Conservation (phyloP, 805 yeast species). For the Pichia occidentalis region DNA sequence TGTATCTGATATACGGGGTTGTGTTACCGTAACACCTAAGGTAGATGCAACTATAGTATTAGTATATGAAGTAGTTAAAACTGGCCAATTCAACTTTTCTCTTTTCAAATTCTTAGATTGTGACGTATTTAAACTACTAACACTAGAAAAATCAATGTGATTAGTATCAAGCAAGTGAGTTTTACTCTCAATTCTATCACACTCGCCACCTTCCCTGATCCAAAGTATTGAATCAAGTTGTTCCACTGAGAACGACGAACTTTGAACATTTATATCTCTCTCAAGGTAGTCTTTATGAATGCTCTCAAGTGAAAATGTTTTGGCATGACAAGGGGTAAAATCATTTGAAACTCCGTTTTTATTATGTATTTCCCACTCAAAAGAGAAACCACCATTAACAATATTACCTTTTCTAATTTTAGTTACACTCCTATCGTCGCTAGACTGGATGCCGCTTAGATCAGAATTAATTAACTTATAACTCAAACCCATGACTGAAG, state of each 20-base stretch:
- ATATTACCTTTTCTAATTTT: constrained; percentile 24
- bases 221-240: constrained; percentile 4
- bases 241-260: too few species aligned
- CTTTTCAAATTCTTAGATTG: neutral
- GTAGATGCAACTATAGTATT: constrained; percentile 15
- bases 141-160: constrained; percentile 25
- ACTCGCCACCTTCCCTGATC: constrained; percentile 17
- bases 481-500: constrained; percentile 11
- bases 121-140: constrained; percentile 18
- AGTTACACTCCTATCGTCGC: constrained; percentile 6
- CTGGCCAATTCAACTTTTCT: constrained; percentile 3
- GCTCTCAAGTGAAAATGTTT: too few species aligned
- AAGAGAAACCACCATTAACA: constrained; percentile 25
- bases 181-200: constrained; percentile 10
- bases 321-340: constrained; percentile 24
- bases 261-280: too few species aligned
- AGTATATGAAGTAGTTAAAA: constrained; percentile 9
- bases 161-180: constrained; percentile 20
- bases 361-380: constrained; percentile 19
- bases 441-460: constrained; percentile 6
- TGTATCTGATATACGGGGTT: neutral
- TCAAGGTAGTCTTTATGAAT: too few species aligned
- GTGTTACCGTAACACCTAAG: constrained; percentile 1
- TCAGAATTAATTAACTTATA: constrained; percentile 12
- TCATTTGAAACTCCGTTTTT: constrained; percentile 12